Percentiles rank a stretch among this genome's conserved stretches.
phyloP scores from a whole-genome alignment of 169 alveolate genomes.

The Plasmodium ovale region DNA sequence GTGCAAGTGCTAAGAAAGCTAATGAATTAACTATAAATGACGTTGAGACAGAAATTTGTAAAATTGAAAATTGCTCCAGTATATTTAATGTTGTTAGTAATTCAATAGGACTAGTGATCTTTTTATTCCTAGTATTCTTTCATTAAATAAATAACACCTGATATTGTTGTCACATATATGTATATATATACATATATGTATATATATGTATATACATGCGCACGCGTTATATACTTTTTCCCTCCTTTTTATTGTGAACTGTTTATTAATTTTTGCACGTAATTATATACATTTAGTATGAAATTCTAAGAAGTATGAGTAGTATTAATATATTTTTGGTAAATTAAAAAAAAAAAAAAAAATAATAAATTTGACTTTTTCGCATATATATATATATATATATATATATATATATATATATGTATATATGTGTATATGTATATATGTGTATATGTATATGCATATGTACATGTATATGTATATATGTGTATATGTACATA shows the following conservation, averaged over 20 bases:
- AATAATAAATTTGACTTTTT: constrained; percentile 18
- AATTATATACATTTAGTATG: constrained; percentile 21
- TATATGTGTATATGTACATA: too few relatives aligned
- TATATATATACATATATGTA: constrained; percentile 15
- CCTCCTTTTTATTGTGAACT: constrained; percentile 27
- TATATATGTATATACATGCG: constrained; percentile 9
- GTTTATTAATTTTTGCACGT: constrained; percentile 7
- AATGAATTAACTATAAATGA: not conserved
- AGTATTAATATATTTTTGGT: not conserved
- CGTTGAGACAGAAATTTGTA: constrained; percentile 42
- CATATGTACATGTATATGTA: too few relatives aligned
- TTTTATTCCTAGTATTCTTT: constrained; percentile 37
- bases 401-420: too few relatives aligned
- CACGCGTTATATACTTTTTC: not conserved
- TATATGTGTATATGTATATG: too few relatives aligned
- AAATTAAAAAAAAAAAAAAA: constrained; percentile 4
- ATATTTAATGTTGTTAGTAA: constrained; percentile 54
- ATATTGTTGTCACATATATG: not conserved
- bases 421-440: too few relatives aligned
- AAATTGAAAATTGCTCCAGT: constrained; percentile 54
- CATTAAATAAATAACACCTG: constrained; percentile 40
- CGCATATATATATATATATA: too few relatives aligned
- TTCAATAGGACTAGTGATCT: constrained; percentile 44
- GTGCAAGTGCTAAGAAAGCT: not conserved
- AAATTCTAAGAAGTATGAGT: constrained; percentile 5